These are phyloP conservation scores for Brasenia schreberi DNA, from an alignment of 164 flowering plant species.

Conservation along the genomic window DNA sequence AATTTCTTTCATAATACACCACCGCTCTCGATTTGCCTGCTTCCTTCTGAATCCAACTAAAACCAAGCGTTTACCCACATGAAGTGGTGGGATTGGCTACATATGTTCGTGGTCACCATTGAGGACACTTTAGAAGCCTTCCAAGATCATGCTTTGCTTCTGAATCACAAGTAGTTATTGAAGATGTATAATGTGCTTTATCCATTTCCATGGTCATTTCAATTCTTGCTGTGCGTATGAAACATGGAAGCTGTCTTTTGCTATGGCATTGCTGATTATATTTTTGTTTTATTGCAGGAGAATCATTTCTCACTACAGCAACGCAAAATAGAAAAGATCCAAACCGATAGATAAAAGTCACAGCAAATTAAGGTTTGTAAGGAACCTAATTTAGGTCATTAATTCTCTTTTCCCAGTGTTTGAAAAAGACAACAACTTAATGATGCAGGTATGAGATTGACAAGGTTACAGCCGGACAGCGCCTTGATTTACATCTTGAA, in stretches of 20 bases:
- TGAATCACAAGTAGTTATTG: too few relatives aligned
- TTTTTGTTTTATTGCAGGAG: constrained; percentile 30
- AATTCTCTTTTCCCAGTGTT: neutral
- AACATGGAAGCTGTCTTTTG: too few relatives aligned
- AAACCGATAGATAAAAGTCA: constrained; percentile 73
- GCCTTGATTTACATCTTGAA: constrained; percentile 49
- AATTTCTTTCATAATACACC: neutral
- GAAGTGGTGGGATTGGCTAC: too few relatives aligned
- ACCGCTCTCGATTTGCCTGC: too few relatives aligned
- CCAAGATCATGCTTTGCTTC: constrained; percentile 4
- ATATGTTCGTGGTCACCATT: too few relatives aligned
- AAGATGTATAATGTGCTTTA: too few relatives aligned
- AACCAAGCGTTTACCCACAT: too few relatives aligned
- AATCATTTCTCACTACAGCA: constrained; percentile 59
- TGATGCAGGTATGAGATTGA: constrained; percentile 43
- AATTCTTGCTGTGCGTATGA: too few relatives aligned
- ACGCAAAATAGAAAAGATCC: constrained; percentile 63
- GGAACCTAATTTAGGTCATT: neutral
- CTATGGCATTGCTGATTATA: constrained; percentile 21
- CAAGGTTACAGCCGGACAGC: constrained; percentile 52
- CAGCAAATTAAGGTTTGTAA: constrained; percentile 51
- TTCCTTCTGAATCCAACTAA: too few relatives aligned
- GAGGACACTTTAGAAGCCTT: too few relatives aligned
- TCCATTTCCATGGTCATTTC: too few relatives aligned
- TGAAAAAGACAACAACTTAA: neutral